These are phyloP conservation scores for Calonectria pseudoreteaudii DNA, from an alignment of 2,329 filamentous ascomycete genomes.

Conservation along the genomic window DNA sequence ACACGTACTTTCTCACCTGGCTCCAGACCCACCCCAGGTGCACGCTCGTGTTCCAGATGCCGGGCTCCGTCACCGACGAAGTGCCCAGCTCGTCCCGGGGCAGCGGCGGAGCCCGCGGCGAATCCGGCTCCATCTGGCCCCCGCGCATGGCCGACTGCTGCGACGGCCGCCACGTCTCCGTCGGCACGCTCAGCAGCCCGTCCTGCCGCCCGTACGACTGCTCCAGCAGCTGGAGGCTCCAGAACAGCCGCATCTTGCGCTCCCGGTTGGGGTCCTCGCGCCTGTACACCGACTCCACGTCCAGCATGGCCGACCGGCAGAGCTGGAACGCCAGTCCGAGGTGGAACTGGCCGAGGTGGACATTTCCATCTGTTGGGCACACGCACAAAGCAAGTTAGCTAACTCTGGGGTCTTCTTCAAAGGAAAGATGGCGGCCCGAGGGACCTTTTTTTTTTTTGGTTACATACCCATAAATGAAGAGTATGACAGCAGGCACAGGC, in stretches of 20 bases:
- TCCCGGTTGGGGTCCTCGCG: conserved; percentile 51
- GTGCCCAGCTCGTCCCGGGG: conserved; percentile 59
- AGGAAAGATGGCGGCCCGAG: background rate
- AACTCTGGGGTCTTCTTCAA: background rate
- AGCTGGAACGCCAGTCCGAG: conserved; percentile 63
- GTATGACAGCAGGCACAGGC: conserved; percentile 62
- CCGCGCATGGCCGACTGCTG: conserved; percentile 45
- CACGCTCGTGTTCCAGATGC: conserved; percentile 63
- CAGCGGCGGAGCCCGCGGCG: conserved; percentile 53
- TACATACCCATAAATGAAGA: conserved; percentile 60
- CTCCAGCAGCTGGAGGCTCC: conserved; percentile 63
- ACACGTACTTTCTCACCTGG: conserved; percentile 58
- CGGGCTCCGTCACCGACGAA: conserved; percentile 52
- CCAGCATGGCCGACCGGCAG: conserved; percentile 62
- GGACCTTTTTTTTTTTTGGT: too few relatives aligned
- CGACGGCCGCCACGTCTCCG: conserved; percentile 55
- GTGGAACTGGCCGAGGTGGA: conserved; percentile 62
- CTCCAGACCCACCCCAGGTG: conserved; percentile 66
- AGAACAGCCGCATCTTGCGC: conserved; percentile 62
- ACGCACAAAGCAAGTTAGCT: conserved; percentile 21
- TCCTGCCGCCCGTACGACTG: conserved; percentile 62
- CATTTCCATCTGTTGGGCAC: conserved; percentile 57
- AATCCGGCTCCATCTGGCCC: conserved; percentile 41
- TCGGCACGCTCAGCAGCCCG: conserved; percentile 55
- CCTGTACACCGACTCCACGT: conserved; percentile 54